Base-by-base conservation (phyloP, 2,329 filamentous ascomycete species). In the Aureobasidium vineae region DNA sequence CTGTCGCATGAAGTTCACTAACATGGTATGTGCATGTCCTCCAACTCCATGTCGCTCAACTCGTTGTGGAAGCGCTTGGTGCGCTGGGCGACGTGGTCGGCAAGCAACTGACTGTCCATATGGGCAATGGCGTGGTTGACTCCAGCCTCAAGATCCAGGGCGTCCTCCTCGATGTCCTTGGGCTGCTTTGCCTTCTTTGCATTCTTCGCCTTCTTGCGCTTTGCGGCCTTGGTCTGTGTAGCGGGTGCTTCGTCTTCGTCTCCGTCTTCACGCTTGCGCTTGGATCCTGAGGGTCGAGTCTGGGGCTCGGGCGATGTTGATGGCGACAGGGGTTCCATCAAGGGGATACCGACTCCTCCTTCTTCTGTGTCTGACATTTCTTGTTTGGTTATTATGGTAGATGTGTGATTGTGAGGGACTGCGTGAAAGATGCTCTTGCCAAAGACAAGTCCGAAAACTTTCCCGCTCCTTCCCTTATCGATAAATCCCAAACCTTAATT, bases 61-160 rank as follows among this genome's bases (percentile, higher is more conserved):
- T 97, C 89, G 33, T 85, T 86, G 64, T 92, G 90, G 73, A 94
- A 96, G 28, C 89, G 85, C 70, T 85, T 86, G 63, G 91, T 89
- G 74, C 90, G 86, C 74, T 95, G 89, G 7, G 90, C 90, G 69
- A 97, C 82, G 76, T 97, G 88, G 76, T 97, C 94, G 1, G 93
- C 91, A 54, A 97, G 80, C 49, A 97, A 82, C 70, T 88, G 86
- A 68, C 86, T 88, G 76, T 97, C 91, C 88, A 97, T 93, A 68
- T 87, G 86, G 52, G 87, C 86, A 75, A 97, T 90, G 3, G 90
- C 86, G 70, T 86, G 87, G 78, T 97, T 96, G 70, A 97, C 81
- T 7, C 89, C 78, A 41, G 78, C 70, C 71, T 79, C 75, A 68
- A 77, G 73, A 68, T 83, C 80, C 66, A 83, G 67, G 23, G 81